Percentiles rank a stretch among this genome's conserved stretches.
Evolutionary conservation across 495 filamentous ascomycete genomes (phyloP).

Genomic region (Collariella sp.): DNA sequence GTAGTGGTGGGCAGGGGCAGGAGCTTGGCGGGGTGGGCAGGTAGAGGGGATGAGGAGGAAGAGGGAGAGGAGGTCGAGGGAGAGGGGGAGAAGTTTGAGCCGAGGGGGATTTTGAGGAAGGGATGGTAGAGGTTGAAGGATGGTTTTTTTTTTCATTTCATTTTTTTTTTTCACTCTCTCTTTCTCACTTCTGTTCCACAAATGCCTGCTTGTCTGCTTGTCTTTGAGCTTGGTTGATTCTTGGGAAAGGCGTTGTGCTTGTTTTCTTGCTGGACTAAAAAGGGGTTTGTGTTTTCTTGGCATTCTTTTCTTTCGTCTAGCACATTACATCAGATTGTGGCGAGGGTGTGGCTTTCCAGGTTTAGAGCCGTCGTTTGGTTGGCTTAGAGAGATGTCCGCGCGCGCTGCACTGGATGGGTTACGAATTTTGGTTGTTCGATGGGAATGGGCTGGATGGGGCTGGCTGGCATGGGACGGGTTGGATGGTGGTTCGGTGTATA

Average conservation of each 20-base stretch:
- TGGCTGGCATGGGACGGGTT: background rate
- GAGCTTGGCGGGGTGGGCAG: background rate
- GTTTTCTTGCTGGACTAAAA: no score
- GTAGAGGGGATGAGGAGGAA: constrained; percentile 20
- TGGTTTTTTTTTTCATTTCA: background rate
- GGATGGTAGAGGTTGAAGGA: constrained; percentile 17
- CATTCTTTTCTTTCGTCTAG: no score
- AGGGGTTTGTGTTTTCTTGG: no score
- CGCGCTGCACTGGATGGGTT: background rate
- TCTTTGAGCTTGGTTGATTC: background rate
- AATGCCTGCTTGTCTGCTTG: background rate
- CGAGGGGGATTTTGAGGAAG: constrained; percentile 12
- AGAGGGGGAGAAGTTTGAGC: constrained; percentile 21
- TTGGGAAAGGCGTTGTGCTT: no score
- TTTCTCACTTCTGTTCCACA: background rate
- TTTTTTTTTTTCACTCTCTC: background rate
- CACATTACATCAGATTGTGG: no score
- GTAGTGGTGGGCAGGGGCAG: background rate
- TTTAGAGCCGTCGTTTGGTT: background rate
- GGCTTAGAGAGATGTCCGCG: background rate
- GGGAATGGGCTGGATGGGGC: background rate
- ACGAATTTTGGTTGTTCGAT: background rate
- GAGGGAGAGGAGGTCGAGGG: background rate
- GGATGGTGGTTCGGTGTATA: background rate
- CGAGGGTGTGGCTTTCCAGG: no score